A percentile compares a stretch with the other conserved stretches of the same genome.
phyloP scores from a whole-genome alignment of 2,329 filamentous ascomycete species.

The Diplocarpon rosae region DNA sequence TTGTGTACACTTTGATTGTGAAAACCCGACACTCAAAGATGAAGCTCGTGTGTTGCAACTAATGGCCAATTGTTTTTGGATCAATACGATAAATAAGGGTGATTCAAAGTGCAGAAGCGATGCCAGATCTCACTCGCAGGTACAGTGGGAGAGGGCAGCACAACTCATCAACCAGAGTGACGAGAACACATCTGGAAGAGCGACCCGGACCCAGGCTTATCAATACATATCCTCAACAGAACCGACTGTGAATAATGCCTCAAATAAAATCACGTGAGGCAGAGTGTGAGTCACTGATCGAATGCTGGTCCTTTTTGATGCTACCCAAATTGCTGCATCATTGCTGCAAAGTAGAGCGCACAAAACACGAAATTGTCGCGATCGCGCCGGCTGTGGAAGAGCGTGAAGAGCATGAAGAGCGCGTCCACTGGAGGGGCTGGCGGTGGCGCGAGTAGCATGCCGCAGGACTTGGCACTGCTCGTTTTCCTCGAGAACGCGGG shows the following conservation, averaged over 20 bases:
- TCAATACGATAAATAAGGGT: too few species aligned
- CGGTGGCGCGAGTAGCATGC: too few species aligned
- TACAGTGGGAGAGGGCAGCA: conserved; percentile 4
- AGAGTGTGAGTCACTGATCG: conserved; percentile 10
- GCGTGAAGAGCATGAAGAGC: conserved; percentile 29
- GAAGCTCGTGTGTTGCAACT: too few species aligned
- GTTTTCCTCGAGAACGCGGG: too few species aligned
- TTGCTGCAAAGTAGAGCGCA: conserved; percentile 7
- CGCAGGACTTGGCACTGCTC: conserved; percentile 1
- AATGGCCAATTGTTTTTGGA: too few species aligned
- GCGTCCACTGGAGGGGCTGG: conserved; percentile 19
- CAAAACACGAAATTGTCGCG: conserved; percentile 24
- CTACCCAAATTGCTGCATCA: conserved; percentile 2
- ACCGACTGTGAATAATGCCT: conserved; percentile 7
- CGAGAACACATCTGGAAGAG: conserved; percentile 1
- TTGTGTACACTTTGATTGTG: too few species aligned
- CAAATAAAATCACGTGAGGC: conserved; percentile 4
- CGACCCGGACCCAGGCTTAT: too few species aligned
- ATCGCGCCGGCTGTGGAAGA: conserved; percentile 33
- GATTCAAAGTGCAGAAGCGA: too few species aligned
- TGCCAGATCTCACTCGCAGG: too few species aligned
- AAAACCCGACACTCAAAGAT: too few species aligned
- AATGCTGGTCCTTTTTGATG: neutral
- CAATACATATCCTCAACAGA: too few species aligned
- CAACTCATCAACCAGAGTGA: conserved; percentile 2